phyloP scores from a whole-genome alignment of 441 rosid genomes.

The Adansonia gregorii region DNA sequence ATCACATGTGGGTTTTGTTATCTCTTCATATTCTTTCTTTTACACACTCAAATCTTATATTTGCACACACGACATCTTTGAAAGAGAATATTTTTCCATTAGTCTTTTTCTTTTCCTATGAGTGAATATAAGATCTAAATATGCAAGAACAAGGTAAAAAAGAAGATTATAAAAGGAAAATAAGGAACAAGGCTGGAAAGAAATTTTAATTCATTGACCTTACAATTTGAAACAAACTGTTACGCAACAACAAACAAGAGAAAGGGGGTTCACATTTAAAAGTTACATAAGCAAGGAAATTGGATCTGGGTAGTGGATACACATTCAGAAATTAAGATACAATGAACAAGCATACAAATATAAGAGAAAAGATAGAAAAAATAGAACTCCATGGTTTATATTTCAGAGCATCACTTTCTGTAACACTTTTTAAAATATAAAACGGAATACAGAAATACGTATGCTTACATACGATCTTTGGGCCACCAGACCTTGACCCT shows the following conservation, averaged over 20 bases:
- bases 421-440: not conserved
- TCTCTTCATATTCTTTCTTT: not conserved
- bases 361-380: not conserved
- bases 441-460: not conserved
- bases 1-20: not conserved
- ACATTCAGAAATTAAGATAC: not conserved
- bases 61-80: not conserved
- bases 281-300: too few species aligned
- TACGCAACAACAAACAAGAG: not conserved
- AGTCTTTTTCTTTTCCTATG: not conserved
- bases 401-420: not conserved
- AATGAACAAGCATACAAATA: not conserved
- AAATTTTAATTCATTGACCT: not conserved
- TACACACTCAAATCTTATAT: not conserved
- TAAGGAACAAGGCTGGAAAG: not conserved
- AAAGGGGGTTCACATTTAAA: too few species aligned
- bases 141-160: not conserved
- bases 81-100: not conserved
- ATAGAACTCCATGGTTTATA: not conserved
- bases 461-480: conserved; percentile 62
- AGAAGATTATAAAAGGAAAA: not conserved
- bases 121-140: not conserved
- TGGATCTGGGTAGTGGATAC: not conserved
- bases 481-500: conserved; percentile 97
- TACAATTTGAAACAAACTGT: not conserved